A percentile compares a stretch with the other conserved stretches of the same genome.
Evolutionary conservation across 495 filamentous ascomycete species (phyloP).

Genomic region (Chaetomium cochliodes): DNA sequence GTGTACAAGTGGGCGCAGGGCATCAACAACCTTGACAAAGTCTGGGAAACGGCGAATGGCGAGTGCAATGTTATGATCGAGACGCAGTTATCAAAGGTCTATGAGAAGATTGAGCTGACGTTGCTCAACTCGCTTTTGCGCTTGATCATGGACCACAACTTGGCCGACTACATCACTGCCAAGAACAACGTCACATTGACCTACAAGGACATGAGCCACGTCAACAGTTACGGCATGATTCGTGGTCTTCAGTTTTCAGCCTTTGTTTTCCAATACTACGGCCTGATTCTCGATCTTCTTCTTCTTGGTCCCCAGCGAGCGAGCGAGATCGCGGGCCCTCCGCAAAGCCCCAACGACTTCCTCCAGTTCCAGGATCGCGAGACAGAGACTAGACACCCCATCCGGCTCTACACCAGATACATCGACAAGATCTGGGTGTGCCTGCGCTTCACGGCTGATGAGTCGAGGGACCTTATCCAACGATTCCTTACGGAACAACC

Average conservation of each 20-base stretch:
- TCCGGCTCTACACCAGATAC: constrained; percentile 93
- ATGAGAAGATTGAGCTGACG: constrained; percentile 98
- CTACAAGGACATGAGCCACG: constrained; percentile 99
- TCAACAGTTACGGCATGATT: constrained; percentile 98
- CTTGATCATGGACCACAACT: constrained; percentile 98
- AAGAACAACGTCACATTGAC: constrained; percentile 99
- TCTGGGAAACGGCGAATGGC: constrained; percentile 93
- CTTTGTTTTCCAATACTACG: constrained; percentile 99
- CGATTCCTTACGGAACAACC: constrained; percentile 97
- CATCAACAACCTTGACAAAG: constrained; percentile 97
- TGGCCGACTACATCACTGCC: constrained; percentile 97
- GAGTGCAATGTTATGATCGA: constrained; percentile 99
- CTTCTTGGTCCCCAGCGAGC: constrained; percentile 92
- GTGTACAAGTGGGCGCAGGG: constrained; percentile 99
- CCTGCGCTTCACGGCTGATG: constrained; percentile 87
- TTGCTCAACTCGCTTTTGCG: constrained; percentile 88
- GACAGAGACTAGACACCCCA: constrained; percentile 89
- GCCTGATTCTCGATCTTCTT: constrained; percentile 89
- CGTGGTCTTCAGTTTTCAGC: constrained; percentile 96
- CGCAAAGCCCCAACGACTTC: constrained; percentile 95
- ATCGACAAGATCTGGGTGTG: constrained; percentile 99
- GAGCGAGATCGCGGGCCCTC: constrained; percentile 96
- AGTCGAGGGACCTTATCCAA: constrained; percentile 94
- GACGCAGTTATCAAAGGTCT: constrained; percentile 96
- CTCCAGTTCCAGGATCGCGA: constrained; percentile 91